Percentiles rank a stretch among this genome's conserved stretches.
phyloP scores from a whole-genome alignment of 345 rosid genomes.

The Luvunga scandens region DNA sequence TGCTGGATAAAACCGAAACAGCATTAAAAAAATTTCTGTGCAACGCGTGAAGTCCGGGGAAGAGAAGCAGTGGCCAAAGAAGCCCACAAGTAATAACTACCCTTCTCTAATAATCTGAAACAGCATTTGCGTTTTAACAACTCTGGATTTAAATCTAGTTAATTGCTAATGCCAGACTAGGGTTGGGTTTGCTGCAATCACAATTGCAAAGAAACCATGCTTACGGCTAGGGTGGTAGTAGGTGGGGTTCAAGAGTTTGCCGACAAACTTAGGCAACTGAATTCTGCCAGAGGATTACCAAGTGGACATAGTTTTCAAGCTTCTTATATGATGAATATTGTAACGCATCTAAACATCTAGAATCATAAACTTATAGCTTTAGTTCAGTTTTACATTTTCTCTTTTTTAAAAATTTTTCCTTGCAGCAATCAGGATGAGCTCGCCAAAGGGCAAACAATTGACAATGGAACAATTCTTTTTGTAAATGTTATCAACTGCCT shows the following conservation, averaged over 20 bases:
- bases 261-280: conserved; percentile 49
- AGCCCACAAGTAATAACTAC: no score
- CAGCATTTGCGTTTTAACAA: no score
- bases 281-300: conserved; percentile 33
- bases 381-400: not conserved
- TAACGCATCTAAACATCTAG: not conserved
- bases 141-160: no score
- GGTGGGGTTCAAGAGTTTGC: conserved; percentile 61
- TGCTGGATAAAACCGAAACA: no score
- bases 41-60: no score
- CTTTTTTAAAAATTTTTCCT: not conserved
- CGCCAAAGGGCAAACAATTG: not conserved
- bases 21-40: no score
- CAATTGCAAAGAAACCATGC: no score
- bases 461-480: not conserved
- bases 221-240: conserved; percentile 46
- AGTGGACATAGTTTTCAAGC: not conserved
- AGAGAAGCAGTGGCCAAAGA: no score
- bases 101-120: no score
- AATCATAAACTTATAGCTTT: not conserved
- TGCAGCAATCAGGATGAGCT: not conserved
- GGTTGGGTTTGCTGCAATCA: no score
- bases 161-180: no score
- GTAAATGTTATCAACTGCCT: not conserved
- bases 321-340: not conserved